Percentiles rank a stretch among this genome's conserved stretches.
These are phyloP conservation scores for Mortierella alpina DNA, from an alignment of 192 early-diverging fungal genomes.

Conservation along the genomic window DNA sequence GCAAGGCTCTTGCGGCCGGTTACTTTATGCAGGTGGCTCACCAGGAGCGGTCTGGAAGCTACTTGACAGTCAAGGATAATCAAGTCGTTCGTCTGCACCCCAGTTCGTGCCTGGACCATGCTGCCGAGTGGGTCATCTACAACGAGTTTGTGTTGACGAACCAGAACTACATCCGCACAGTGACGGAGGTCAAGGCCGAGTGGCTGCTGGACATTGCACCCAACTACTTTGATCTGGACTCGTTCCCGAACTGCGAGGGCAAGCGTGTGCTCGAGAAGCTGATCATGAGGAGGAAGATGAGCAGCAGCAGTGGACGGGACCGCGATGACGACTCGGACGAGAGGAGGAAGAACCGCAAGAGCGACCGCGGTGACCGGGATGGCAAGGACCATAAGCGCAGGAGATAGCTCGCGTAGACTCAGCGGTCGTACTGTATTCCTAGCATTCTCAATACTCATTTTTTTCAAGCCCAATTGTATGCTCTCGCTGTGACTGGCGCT, in stretches of 20 bases:
- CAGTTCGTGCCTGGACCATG: constrained; percentile 86
- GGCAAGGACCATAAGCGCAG: constrained; percentile 50
- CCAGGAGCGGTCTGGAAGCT: constrained; percentile 86
- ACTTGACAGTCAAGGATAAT: constrained; percentile 97
- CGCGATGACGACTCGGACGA: constrained; percentile 26
- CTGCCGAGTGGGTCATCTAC: constrained; percentile 99
- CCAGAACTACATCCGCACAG: constrained; percentile 96
- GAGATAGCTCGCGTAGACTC: neutral
- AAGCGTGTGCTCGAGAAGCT: constrained; percentile 84
- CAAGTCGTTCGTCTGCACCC: constrained; percentile 96
- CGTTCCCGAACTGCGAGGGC: constrained; percentile 94
- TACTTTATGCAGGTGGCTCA: constrained; percentile 99
- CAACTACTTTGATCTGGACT: constrained; percentile 89
- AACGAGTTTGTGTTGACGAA: constrained; percentile 99
- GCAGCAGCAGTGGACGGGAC: constrained; percentile 51
- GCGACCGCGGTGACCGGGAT: constrained; percentile 42
- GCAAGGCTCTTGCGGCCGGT: constrained; percentile 89
- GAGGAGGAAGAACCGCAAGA: constrained; percentile 41
- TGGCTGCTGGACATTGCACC: constrained; percentile 89
- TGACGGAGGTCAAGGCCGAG: constrained; percentile 88
- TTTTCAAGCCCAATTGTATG: too few relatives aligned
- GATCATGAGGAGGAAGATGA: constrained; percentile 62
- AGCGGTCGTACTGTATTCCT: too few relatives aligned
- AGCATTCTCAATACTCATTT: too few relatives aligned
- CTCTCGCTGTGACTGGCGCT: too few relatives aligned